Percentiles rank a stretch among this genome's conserved stretches.
Evolutionary conservation across 2,329 filamentous ascomycete genomes (phyloP).

Genomic region (Thelonectria discophora): DNA sequence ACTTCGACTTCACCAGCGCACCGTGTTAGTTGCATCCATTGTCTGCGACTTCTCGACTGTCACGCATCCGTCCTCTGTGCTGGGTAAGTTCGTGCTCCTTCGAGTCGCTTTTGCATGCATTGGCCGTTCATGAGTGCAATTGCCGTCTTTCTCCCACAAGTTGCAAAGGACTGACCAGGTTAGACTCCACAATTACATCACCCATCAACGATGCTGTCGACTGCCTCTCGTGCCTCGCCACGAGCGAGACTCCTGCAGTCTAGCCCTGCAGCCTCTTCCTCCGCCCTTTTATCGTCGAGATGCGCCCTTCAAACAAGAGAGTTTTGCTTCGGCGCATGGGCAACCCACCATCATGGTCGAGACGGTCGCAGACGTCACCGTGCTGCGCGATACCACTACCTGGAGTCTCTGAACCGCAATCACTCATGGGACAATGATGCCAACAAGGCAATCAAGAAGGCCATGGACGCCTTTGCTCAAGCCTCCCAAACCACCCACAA

Average conservation of each 20-base stretch:
- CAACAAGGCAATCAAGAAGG: conserved; percentile 51
- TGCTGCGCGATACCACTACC: conserved; percentile 55
- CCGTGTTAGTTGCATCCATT: conserved; percentile 22
- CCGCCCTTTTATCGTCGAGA: conserved; percentile 28
- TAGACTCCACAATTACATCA: conserved; percentile 3
- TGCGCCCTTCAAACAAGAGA: conserved; percentile 46
- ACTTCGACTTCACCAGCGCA: conserved; percentile 10
- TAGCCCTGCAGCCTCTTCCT: conserved; percentile 20
- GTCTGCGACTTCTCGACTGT: conserved; percentile 5
- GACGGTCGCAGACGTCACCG: conserved; percentile 57
- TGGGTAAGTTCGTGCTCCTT: conserved; percentile 14
- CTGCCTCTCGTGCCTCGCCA: conserved; percentile 41
- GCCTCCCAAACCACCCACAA: conserved; percentile 48
- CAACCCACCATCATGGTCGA: conserved; percentile 52
- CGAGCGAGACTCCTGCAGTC: conserved; percentile 41
- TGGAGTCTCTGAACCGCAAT: conserved; percentile 55
- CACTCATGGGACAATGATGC: conserved; percentile 58
- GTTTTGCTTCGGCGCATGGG: conserved; percentile 61
- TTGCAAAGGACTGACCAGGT: conserved; percentile 1
- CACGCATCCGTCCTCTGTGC: conserved; percentile 9
- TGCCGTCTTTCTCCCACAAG: not conserved
- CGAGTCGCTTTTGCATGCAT: not conserved
- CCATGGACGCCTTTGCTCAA: conserved; percentile 48
- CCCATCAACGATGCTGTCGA: conserved; percentile 39
- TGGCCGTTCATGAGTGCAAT: not conserved